Base-by-base conservation (phyloP, 352 stramenopile species). In the Pythium apleroticum region DNA sequence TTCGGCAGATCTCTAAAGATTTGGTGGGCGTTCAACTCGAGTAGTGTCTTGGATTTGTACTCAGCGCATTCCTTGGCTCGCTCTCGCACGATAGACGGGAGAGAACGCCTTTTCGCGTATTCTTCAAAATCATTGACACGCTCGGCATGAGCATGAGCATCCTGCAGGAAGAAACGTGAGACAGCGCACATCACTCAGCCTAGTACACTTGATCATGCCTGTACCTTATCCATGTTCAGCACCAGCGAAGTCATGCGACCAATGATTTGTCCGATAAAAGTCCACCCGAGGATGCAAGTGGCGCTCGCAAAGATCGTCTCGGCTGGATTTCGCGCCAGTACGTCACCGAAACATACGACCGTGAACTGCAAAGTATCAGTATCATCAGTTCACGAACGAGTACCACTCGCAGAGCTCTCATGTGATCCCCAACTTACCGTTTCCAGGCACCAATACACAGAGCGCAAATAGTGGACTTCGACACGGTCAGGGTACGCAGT, bases 381-480 rank as follows among this genome's bases (percentile, higher is more conserved):
- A 37, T 37, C 14, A 37, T 37, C 8, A 37, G 31, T 37, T 11
- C 31, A 37, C 31, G 31, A 8, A 11, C 8, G 31, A 37, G 31
- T 11, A 1, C 31, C 8, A 37, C 31, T 37, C 8, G 14, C 31
- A 14, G 31, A 37, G 31, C 31, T 14, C 31, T n/a, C n/a, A 37
- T 37, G 8, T 1, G 8, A 37, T 37, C 31, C 31, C 31, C 10
- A 11, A 78, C 76, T 50, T 76, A 90, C 81, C 48, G 81, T 76
- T 3, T 75, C 85, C 31, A 91, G 69, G 39, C 75, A 89, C 82
- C 82, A 91, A 27, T 91, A 91, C 65, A 91, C 78, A 12, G 80
- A 64, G 57, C 82, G 82, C 54, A 88, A 77, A 56, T 91, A 91
- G 52, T 89, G 78, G 25, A 88, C 66, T 0, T 68, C 41, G 3